Base-by-base conservation (phyloP, 495 filamentous ascomycete species). In the Beverwykella pulmonaria region DNA sequence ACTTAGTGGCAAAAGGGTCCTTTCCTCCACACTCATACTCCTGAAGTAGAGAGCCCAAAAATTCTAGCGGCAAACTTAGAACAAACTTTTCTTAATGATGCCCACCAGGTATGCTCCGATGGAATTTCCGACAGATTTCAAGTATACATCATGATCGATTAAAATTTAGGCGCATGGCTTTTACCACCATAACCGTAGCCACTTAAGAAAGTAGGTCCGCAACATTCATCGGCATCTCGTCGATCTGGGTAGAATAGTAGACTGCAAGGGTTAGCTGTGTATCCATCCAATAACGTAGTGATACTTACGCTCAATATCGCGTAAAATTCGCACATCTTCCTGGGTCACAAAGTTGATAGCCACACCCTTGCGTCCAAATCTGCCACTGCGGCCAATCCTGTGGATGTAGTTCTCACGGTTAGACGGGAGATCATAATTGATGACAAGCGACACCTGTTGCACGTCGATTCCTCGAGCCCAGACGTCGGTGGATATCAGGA, bases 361-460 rank as follows among this genome's bases (percentile, higher is more conserved):
- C 70, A 99, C 94, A 83, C 94, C 94, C 82, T 99, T 99, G 53
- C 94, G 86, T 67, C 94, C 94, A 79, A 99, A 99, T 70, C 94
- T 88, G 74, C 94, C 94, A 76, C 90, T 90, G 75, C 94, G 88
- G 77, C 94, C 94, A 73, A 99, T 99, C 69, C 94, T 87, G 79
- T 99, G 94, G 76, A 99, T 98, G 79, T 99, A 99, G 81, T 99
- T 99, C 80, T 99, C 94, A 86, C 94, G 93, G 81, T 99, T 99
- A 75, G 89, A 92, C 32, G 94, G 94, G 34, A 99, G 83, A 74
- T 99, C 94, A 78, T 99, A 99, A 80, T 99, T 99, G 81, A 99
- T 99, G 63, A 99, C 94, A 61, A 99, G 82, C n/a, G 91, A 96
- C 27, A 99, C 94, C 77, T 99, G 94, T 78, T 99, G 94, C 27